phyloP scores from a whole-genome alignment of 805 yeast genomes.

The Pichia rugopelliculosa region DNA sequence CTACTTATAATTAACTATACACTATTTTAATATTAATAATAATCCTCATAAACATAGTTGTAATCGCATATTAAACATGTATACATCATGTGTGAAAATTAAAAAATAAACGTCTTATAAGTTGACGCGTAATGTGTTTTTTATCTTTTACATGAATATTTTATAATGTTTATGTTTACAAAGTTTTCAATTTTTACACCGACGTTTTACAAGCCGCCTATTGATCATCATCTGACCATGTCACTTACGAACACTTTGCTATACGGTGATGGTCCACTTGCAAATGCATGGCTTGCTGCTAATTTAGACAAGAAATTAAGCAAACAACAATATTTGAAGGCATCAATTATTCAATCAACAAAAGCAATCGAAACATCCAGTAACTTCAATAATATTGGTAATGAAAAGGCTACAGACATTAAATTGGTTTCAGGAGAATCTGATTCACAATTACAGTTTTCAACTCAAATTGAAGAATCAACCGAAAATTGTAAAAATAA shows the following conservation, averaged over 20 bases:
- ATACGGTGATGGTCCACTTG: conserved; percentile 45
- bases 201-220: not conserved
- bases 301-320: conserved; percentile 74
- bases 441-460: conserved; percentile 12
- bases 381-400: not conserved
- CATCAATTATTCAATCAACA: conserved; percentile 62
- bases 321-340: conserved; percentile 61
- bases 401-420: conserved; percentile 1
- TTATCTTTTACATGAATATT: too few species aligned
- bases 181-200: too few species aligned
- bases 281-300: conserved; percentile 90
- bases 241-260: conserved; percentile 1
- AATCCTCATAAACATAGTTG: too few species aligned
- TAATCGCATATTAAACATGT: too few species aligned
- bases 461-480: not conserved
- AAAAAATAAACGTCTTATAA: too few species aligned
- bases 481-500: not conserved
- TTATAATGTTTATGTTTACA: too few species aligned
- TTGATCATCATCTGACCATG: not conserved
- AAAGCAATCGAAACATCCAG: conserved; percentile 49
- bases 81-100: too few species aligned
- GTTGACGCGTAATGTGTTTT: too few species aligned
- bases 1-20: too few species aligned
- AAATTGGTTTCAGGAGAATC: not conserved
- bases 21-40: too few species aligned